These are phyloP conservation scores for Hyaloscypha bicolor DNA, from an alignment of 495 filamentous ascomycete genomes.

Conservation along the genomic window DNA sequence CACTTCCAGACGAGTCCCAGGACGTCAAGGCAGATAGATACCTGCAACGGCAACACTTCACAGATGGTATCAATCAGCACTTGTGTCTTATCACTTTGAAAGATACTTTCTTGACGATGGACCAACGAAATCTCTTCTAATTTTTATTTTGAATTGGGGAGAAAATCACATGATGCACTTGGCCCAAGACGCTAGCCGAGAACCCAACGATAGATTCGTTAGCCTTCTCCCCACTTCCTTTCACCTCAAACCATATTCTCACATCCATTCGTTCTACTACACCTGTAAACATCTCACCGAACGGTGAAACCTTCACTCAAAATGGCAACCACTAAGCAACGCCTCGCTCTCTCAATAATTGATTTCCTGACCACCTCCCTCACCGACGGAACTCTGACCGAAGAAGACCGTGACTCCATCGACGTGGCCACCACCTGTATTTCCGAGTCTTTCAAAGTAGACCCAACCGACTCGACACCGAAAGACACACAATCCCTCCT, in stretches of 20 bases:
- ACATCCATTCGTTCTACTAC: background rate
- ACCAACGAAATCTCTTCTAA: too few relatives aligned
- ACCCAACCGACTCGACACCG: conserved; percentile 74
- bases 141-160: background rate
- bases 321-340: conserved; percentile 77
- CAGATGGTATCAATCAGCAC: too few relatives aligned
- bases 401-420: conserved; percentile 88
- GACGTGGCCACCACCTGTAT: conserved; percentile 94
- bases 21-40: too few relatives aligned
- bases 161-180: background rate
- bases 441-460: conserved; percentile 90
- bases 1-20: too few relatives aligned
- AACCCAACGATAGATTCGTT: background rate
- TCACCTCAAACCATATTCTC: background rate
- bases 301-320: conserved; percentile 3
- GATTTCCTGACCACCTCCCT: conserved; percentile 87
- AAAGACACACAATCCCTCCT: conserved; percentile 80
- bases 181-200: background rate
- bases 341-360: conserved; percentile 94
- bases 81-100: too few relatives aligned
- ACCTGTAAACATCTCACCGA: background rate
- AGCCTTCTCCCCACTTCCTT: background rate
- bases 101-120: too few relatives aligned
- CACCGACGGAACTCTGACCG: conserved; percentile 82
- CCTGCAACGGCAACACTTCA: too few relatives aligned